Evolutionary conservation across 768 basidiomycete species (phyloP), one percentile per base, ranked within the genome.

Genomic region (Dacryopinax primogenitus): DNA sequence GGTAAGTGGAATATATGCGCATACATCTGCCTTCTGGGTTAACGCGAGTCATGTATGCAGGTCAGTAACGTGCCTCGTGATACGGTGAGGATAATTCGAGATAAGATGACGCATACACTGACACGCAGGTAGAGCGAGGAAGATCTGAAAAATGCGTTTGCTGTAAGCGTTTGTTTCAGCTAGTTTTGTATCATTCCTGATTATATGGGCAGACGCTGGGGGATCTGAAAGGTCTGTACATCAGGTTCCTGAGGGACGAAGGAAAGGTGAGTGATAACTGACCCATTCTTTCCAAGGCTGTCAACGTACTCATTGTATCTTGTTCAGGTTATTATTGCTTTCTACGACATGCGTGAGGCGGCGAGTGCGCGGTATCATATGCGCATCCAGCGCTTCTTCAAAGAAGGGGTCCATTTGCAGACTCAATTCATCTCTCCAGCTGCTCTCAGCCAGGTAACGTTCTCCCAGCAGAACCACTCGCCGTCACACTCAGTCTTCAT

Each of bases 301-400:
- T 37, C 51, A 2, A 9, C 30, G 26, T 15, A 58, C 26, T 13
- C 51, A 28, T 30, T 13, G 9, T 58, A 30, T 30, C 51, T 13
- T 30, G 26, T 30, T 18, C 32, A 67, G 65, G 64, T 67, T 47
- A 77, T 86, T 66, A 67, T 85, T 21, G 81, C 84, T 6, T 86
- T 87, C 68, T 82, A 80, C 73, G 85, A 88, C 68, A 72, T 80
- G 45, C 80, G 85, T 62, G 76, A 84, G 62, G 81, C 84, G 1
- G 76, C 76, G 39, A 77, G 76, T 4, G 82, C 82, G 32, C 70
- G 69, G 12, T 58, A 58, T 30, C 68, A 79, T n/a, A 74, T 84
- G 44, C 76, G 76, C 74, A 71, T 23, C 68, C 73, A 7, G 64
- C 30, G 63, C 9, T 65, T 70, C 51, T 65, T 70, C 32, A 66